These are phyloP conservation scores for Sporothrix brasiliensis DNA, from an alignment of 2,329 filamentous ascomycete genomes.

Conservation along the genomic window DNA sequence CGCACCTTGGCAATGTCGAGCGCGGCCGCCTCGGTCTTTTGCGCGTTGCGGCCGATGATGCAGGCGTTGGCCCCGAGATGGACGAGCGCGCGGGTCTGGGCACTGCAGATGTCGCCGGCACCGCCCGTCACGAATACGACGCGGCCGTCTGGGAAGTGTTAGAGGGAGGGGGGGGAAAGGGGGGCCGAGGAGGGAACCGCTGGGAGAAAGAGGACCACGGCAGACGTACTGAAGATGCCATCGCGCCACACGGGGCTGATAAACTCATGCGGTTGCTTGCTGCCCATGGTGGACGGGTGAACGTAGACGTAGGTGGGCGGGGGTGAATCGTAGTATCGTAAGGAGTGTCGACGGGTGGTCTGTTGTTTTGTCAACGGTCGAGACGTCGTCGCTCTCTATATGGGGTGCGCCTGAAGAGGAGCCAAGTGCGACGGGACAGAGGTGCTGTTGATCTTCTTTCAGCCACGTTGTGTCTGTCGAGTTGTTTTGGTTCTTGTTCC, in stretches of 20 bases:
- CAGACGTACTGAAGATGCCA: constrained; percentile 72
- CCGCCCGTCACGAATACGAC: constrained; percentile 96
- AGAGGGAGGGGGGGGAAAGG: too few relatives aligned
- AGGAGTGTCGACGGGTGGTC: too few relatives aligned
- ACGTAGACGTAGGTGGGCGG: neutral
- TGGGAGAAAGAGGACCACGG: constrained; percentile 36
- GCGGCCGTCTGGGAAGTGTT: constrained; percentile 65
- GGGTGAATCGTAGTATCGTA: too few relatives aligned
- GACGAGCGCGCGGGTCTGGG: constrained; percentile 88
- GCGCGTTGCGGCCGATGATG: constrained; percentile 85
- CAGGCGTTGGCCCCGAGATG: constrained; percentile 90
- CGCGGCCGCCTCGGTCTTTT: constrained; percentile 82
- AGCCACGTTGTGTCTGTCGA: too few relatives aligned
- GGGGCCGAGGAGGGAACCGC: neutral
- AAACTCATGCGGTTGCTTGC: constrained; percentile 59
- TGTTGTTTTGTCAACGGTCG: neutral
- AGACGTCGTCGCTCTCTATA: neutral
- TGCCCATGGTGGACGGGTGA: constrained; percentile 8
- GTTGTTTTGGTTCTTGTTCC: neutral
- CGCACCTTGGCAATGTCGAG: constrained; percentile 80
- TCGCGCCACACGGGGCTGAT: constrained; percentile 84
- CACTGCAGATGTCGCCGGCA: constrained; percentile 89
- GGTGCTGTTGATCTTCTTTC: neutral
- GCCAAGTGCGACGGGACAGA: neutral
- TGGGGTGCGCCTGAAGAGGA: neutral